Base-by-base conservation (phyloP, 495 filamentous ascomycete genomes). In the Thermochaetoides thermophila region DNA sequence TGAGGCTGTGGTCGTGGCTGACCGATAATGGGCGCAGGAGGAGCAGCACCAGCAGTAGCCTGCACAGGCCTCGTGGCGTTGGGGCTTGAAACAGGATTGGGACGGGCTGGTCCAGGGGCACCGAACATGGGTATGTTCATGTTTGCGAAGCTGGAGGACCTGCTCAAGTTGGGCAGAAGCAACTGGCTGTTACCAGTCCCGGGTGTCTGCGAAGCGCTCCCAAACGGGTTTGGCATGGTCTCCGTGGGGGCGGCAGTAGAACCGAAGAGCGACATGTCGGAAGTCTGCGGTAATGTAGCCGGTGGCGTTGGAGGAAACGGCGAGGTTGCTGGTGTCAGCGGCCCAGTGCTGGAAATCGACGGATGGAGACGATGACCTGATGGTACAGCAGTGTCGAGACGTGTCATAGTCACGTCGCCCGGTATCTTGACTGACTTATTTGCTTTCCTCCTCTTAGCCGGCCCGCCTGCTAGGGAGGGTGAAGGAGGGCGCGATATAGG, bases 381-480 rank as follows among this genome's bases (percentile, higher is more conserved):
- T 19, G 61, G 45, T 28, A 71, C 64, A 21, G 56, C 48, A 7
- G 61, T 68, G 39, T 84, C 76, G 11, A 84, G 57, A 35, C 68
- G 73, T 0, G 84, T 92, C 84, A 91, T 92, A 10, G 72, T 69
- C 45, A 93, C 51, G 26, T 70, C 74, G 5, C 60, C 70, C 1
- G 81, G 76, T n/a, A 89, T 50, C 53, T 78, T 78, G 27, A 56
- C 51, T 12, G 69, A 70, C 20, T 63, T 63, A 56, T 76, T 84
- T 22, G 76, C 67, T 49, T 84, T 87, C 37, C 83, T 71, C 45
- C 79, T 78, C 57, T 84, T 87, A 36, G 63, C 31, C 11, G 34
- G 34, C 9, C 39, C 39, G 40, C 31, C 3, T 34, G 40, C 8
- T 35, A 35, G 8, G 37, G 34, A 27, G 34, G 27, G 12, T 34